A percentile compares a stretch with the other conserved stretches of the same genome.
phyloP scores from a whole-genome alignment of 257 asterid genomes.

The Verbascum thapsus region DNA sequence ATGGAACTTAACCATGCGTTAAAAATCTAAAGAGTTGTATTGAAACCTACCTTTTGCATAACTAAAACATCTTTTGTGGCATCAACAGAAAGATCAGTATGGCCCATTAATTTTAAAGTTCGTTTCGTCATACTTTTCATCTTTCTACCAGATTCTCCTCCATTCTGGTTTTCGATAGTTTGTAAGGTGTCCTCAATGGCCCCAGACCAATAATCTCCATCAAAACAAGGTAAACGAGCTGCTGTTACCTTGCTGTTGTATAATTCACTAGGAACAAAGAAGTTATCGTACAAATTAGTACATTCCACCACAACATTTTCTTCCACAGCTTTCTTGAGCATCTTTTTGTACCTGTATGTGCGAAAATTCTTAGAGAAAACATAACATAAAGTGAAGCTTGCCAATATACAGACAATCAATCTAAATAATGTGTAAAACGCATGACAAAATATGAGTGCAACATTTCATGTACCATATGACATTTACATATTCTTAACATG shows the following conservation, averaged over 20 bases:
- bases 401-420: neutral
- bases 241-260: slow-evolving; percentile 58
- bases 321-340: slow-evolving; percentile 58
- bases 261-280: slow-evolving; percentile 52
- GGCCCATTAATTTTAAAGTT: slow-evolving; percentile 58
- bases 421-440: neutral
- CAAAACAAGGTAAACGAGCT: slow-evolving; percentile 75
- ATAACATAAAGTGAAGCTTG: neutral
- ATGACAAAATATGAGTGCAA: neutral
- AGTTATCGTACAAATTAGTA: slow-evolving; percentile 59
- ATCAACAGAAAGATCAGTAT: slow-evolving; percentile 42
- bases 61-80: slow-evolving; percentile 57
- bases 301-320: slow-evolving; percentile 57
- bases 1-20: neutral
- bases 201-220: slow-evolving; percentile 70
- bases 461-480: neutral
- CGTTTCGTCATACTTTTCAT: slow-evolving; percentile 48
- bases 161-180: slow-evolving; percentile 40
- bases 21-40: neutral
- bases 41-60: slow-evolving; percentile 64
- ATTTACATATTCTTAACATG: neutral
- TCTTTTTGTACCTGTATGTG: slow-evolving; percentile 59
- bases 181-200: slow-evolving; percentile 51
- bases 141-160: slow-evolving; percentile 38
- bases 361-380: slow-evolving; percentile 15